phyloP scores from a whole-genome alignment of 1,139 yeast genomes.

The Yamadazyma oceani region DNA sequence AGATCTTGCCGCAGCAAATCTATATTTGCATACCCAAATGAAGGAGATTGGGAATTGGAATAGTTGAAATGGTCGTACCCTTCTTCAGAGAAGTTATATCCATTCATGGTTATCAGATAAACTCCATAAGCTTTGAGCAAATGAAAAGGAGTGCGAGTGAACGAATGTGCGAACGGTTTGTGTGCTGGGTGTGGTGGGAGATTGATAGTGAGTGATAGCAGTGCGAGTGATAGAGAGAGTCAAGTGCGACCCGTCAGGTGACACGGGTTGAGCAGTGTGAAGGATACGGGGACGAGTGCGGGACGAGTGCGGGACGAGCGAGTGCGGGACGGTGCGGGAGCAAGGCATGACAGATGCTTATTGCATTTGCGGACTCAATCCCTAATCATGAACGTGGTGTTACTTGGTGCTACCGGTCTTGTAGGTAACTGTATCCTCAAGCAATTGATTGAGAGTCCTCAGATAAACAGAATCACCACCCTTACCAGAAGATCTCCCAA shows the following conservation, averaged over 20 bases:
- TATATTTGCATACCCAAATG: not conserved
- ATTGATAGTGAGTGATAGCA: too few relatives aligned
- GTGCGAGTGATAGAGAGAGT: too few relatives aligned
- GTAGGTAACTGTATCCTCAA: constrained; percentile 52
- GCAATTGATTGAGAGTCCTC: constrained; percentile 29
- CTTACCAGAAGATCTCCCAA: constrained; percentile 43
- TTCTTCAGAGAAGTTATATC: not conserved
- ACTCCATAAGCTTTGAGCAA: not conserved
- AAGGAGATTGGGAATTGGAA: not conserved
- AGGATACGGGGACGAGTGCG: too few relatives aligned
- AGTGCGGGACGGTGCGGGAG: too few relatives aligned
- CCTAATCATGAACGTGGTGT: constrained; percentile 22
- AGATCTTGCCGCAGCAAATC: not conserved
- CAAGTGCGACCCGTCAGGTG: too few relatives aligned
- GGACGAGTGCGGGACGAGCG: too few relatives aligned
- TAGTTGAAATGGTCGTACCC: not conserved
- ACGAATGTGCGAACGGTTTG: not conserved
- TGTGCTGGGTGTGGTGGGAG: not conserved
- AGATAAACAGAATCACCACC: constrained; percentile 38
- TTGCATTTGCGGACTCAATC: too few relatives aligned
- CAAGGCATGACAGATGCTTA: too few relatives aligned
- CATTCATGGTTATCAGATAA: constrained; percentile 1
- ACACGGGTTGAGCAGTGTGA: too few relatives aligned
- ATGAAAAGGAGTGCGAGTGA: constrained; percentile 1
- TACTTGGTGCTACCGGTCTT: constrained; percentile 65